Evolutionary conservation across 2,329 filamentous ascomycete species (phyloP).

Genomic region (Aspergillus bombycis): DNA sequence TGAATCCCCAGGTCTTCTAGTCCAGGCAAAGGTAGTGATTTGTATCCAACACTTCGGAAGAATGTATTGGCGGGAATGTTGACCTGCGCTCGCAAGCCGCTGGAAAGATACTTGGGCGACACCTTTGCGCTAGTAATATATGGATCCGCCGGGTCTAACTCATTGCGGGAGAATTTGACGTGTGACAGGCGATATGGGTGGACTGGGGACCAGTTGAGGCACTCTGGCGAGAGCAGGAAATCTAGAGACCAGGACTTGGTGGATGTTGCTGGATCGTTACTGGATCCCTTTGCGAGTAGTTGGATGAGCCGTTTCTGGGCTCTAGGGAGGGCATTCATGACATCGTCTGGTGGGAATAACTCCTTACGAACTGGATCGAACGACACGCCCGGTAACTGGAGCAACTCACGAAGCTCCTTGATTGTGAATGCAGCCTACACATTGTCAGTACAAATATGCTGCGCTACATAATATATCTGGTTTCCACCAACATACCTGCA

Average conservation of each 20-base stretch:
- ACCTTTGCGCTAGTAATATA: conserved; percentile 55
- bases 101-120: conserved; percentile 51
- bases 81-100: conserved; percentile 50
- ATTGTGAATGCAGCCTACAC: conserved; percentile 87
- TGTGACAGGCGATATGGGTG: conserved; percentile 59
- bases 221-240: conserved; percentile 78
- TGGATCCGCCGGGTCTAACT: conserved; percentile 52
- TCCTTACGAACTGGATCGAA: conserved; percentile 70
- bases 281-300: conserved; percentile 75
- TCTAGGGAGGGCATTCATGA: conserved; percentile 71
- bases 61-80: conserved; percentile 69
- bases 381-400: conserved; percentile 71
- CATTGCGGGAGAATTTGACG: conserved; percentile 66
- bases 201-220: conserved; percentile 60
- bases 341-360: conserved; percentile 64
- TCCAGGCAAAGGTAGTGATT: conserved; percentile 74
- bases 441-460: conserved; percentile 6
- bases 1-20: conserved; percentile 73
- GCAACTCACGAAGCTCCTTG: conserved; percentile 87
- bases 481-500: conserved; percentile 64
- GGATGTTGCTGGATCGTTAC: conserved; percentile 51
- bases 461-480: neutral
- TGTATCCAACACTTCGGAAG: conserved; percentile 95
- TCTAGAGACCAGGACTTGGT: conserved; percentile 79
- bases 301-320: conserved; percentile 78